phyloP scores from a whole-genome alignment of 345 rosid genomes.

The Dipteronia dyeriana region DNA sequence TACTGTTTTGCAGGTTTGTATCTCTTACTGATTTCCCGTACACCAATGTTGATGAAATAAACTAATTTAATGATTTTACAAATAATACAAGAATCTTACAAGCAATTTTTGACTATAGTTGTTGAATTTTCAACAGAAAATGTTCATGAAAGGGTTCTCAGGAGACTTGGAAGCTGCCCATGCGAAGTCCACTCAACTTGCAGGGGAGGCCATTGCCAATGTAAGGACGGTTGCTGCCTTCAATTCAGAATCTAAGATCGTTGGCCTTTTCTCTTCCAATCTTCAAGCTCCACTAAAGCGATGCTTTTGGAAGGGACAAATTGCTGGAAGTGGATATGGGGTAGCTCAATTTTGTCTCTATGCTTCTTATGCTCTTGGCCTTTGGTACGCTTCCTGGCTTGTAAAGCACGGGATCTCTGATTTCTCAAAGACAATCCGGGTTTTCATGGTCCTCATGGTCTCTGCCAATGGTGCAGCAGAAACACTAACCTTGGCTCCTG shows the following conservation, averaged over 20 bases:
- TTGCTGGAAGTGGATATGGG: slow-evolving; percentile 95
- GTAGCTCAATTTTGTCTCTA: slow-evolving; percentile 92
- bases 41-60: not conserved
- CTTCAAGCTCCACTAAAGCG: slow-evolving; percentile 77
- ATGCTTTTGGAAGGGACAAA: slow-evolving; percentile 99
- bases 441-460: slow-evolving; percentile 99
- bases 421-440: slow-evolving; percentile 94
- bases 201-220: slow-evolving; percentile 96
- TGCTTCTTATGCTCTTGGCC: slow-evolving; percentile 97
- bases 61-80: not conserved
- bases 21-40: slow-evolving; percentile 14
- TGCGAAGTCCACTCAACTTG: slow-evolving; percentile 92
- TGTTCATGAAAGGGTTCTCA: slow-evolving; percentile 97
- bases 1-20: slow-evolving; percentile 86
- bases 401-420: slow-evolving; percentile 98
- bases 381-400: slow-evolving; percentile 99
- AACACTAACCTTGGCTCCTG: slow-evolving; percentile 93
- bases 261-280: slow-evolving; percentile 74
- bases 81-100: not conserved
- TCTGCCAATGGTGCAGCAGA: slow-evolving; percentile 99
- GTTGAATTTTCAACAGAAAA: slow-evolving; percentile 61
- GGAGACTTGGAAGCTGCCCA: slow-evolving; percentile 96
- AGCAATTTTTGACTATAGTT: not conserved
- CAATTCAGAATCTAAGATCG: slow-evolving; percentile 88
- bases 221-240: slow-evolving; percentile 96